Evolutionary conservation across 805 yeast genomes (phyloP), one percentile per base, ranked within the genome.

Genomic region (Ogataea methylovora): DNA sequence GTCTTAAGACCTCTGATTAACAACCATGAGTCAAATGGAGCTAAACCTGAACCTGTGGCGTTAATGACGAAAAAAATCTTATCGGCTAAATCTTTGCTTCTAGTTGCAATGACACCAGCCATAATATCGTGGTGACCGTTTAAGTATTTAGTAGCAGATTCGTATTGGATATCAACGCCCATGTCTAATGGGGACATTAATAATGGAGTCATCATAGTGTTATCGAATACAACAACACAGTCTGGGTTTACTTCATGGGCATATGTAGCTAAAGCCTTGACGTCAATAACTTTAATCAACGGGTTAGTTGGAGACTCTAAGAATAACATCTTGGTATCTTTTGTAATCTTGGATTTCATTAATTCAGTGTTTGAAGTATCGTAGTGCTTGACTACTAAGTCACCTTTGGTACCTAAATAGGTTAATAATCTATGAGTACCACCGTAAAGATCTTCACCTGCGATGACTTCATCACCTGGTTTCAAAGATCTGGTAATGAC

Each of bases 201-300:
- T 41, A 88, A 59, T 10, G 97, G 97, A 20, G 95, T 79, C 94
- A 88, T 82, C 97, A 88, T 88, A 39, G 97, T 90, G 67, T 90
- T 88, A 61, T 88, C 97, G 41, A 88, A 88, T 11, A 85, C 94
- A 27, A 85, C 78, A 32, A 80, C 54, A 35, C 82, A 69, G 25
- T 78, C 69, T 13, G 94, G 86, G 51, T 70, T 80, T 27, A 70
- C 65, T 28, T 60, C 54, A 52, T 85, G 92, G 29, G 88, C 87
- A 41, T 73, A 65, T 25, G 63, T 62, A 13, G 87, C 62, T 39
- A 87, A 77, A 23, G 74, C 62, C 40, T 73, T 76, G 34, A 88
- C 74, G 54, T 90, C 95, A 38, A 84, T 78, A 39, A 88, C 84
- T 60, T 86, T 84, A 57, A 87, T 84, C 45, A 87, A 71, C 14